Conservation (phyloP, 2,329 filamentous ascomycete genomes). For the Rhexocercosporidium sp. region DNA sequence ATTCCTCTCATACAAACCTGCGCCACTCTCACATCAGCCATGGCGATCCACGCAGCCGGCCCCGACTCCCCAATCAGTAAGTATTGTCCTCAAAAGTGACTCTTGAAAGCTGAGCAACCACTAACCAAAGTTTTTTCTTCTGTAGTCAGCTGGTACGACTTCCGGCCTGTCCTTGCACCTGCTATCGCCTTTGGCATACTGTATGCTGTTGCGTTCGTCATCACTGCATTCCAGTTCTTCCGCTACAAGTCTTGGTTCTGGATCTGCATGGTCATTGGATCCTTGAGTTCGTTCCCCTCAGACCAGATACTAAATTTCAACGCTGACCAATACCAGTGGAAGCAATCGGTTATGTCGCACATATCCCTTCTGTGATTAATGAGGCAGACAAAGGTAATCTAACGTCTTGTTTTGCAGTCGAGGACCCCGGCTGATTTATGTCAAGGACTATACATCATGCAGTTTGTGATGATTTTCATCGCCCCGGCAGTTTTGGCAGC, state of each 20-base stretch:
- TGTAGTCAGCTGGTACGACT: neutral
- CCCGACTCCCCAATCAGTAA: neutral
- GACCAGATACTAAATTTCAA: no score
- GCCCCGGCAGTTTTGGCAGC: neutral
- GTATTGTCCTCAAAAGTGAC: no score
- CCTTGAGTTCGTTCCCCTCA: neutral
- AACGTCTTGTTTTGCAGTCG: neutral
- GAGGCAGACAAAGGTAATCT: slow-evolving; percentile 1
- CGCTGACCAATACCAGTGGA: neutral
- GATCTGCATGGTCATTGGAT: neutral
- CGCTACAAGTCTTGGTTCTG: neutral
- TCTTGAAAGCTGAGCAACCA: no score
- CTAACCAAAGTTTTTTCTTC: no score
- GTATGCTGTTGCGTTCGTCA: neutral
- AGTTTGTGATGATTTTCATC: slow-evolving; percentile 6
- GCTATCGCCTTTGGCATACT: slow-evolving; percentile 1
- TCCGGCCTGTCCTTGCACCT: neutral
- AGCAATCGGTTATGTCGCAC: neutral
- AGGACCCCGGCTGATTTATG: no score
- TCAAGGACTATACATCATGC: neutral
- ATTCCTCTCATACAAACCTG: no score
- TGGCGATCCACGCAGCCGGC: neutral
- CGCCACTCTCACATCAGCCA: neutral
- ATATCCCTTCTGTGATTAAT: neutral
- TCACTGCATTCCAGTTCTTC: slow-evolving; percentile 1